These are phyloP conservation scores for Bipolaris zeicola DNA, from an alignment of 2,329 filamentous ascomycete genomes.

Conservation along the genomic window DNA sequence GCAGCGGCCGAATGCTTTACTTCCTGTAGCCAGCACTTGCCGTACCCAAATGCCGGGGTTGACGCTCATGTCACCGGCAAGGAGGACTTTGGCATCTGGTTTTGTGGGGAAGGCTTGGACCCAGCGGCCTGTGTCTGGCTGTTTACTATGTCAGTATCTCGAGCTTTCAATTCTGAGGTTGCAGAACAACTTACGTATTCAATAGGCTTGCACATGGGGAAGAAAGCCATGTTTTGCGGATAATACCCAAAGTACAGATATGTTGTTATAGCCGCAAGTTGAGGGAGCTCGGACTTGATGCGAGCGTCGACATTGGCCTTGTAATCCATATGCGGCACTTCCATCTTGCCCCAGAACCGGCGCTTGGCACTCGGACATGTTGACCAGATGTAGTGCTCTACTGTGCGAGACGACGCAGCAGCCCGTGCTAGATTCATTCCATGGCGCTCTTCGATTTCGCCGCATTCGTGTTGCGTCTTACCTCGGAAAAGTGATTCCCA, in stretches of 20 bases:
- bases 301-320: constrained; percentile 51
- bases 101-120: constrained; percentile 34
- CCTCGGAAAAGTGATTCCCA: constrained; percentile 46
- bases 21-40: constrained; percentile 25
- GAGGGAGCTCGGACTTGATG: constrained; percentile 46
- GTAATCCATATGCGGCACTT: constrained; percentile 52
- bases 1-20: constrained; percentile 31
- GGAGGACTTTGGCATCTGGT: constrained; percentile 27
- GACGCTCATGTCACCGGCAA: constrained; percentile 37
- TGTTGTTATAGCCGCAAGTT: constrained; percentile 33
- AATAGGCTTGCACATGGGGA: constrained; percentile 33
- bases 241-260: constrained; percentile 41
- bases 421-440: constrained; percentile 53
- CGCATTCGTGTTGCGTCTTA: constrained; percentile 36
- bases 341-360: constrained; percentile 41
- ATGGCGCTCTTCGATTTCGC: constrained; percentile 48
- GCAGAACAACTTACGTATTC: constrained; percentile 21
- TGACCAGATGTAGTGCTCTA: constrained; percentile 56
- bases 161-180: not conserved
- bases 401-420: constrained; percentile 44
- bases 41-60: constrained; percentile 40
- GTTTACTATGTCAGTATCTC: not conserved
- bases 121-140: constrained; percentile 28
- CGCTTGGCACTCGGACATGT: constrained; percentile 49
- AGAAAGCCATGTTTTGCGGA: constrained; percentile 38